phyloP scores from a whole-genome alignment of 805 yeast genomes.

The Torulaspora indica region DNA sequence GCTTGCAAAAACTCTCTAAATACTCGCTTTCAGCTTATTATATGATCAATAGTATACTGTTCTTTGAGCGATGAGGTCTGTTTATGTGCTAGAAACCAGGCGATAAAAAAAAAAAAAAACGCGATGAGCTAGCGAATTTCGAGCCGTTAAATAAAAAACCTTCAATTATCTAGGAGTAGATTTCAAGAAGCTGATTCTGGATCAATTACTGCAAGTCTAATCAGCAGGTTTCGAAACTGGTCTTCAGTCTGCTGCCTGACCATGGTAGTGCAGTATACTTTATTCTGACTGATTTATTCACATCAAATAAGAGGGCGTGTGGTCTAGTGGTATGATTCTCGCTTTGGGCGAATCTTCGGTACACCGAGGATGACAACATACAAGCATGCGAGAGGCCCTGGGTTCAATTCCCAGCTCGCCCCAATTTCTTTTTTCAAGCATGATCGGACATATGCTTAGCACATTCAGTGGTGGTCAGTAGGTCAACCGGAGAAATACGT shows the following conservation, averaged over 20 bases:
- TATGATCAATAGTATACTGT: not conserved
- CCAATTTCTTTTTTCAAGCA: conserved; percentile 20
- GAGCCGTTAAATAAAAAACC: not conserved
- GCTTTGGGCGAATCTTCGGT: conserved; percentile 28
- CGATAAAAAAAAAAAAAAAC: conserved; percentile 5
- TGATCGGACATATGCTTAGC: no score
- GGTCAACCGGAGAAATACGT: conserved; percentile 5
- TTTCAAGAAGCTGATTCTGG: no score
- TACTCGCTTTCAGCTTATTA: not conserved
- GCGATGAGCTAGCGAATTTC: not conserved
- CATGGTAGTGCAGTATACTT: no score
- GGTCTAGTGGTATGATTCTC: conserved; percentile 36
- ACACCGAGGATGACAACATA: conserved; percentile 11
- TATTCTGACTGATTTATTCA: no score
- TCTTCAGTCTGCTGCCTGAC: no score
- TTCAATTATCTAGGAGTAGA: no score
- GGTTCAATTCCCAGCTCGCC: conserved; percentile 49
- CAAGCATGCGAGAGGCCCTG: conserved; percentile 49
- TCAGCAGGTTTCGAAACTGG: no score
- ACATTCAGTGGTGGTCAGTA: not conserved
- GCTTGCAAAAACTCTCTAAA: no score
- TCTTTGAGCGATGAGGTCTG: conserved; percentile 2
- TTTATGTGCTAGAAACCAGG: not conserved
- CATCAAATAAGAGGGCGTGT: conserved; percentile 25
- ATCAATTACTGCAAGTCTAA: no score